Evolutionary conservation across 148 eudicot genomes (phyloP).

Genomic region (Camellia japonica): DNA sequence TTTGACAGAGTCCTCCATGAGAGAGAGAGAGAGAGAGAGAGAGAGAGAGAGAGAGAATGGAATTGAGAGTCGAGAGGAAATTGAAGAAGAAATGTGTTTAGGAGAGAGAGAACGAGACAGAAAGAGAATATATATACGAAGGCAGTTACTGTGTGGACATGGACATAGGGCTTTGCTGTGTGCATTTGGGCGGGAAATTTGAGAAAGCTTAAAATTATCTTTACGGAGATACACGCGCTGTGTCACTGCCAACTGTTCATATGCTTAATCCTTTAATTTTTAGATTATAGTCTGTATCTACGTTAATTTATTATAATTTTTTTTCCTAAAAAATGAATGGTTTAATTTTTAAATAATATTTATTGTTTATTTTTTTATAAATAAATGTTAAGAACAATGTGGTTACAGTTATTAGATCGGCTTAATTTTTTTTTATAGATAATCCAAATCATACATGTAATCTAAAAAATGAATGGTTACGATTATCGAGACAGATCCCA

Average conservation of each 20-base stretch:
- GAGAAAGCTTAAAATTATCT: neutral
- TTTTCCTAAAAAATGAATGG: too few relatives aligned
- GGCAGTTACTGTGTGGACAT: neutral
- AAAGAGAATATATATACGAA: neutral
- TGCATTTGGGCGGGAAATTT: conserved; percentile 21
- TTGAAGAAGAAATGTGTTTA: neutral
- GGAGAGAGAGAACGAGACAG: neutral
- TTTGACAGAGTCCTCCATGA: conserved; percentile 50
- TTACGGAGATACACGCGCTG: neutral
- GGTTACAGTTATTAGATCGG: too few relatives aligned
- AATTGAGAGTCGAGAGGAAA: neutral
- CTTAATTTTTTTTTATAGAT: too few relatives aligned
- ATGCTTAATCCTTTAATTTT: too few relatives aligned
- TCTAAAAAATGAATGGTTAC: too few relatives aligned
- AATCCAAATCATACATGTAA: too few relatives aligned
- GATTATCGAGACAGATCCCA: too few relatives aligned
- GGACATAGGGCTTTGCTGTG: neutral
- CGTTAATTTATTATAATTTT: too few relatives aligned
- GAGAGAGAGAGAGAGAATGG: conserved; percentile 3
- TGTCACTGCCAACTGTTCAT: neutral
- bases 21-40: neutral
- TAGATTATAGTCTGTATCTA: too few relatives aligned
- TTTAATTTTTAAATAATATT: too few relatives aligned
- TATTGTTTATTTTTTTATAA: too few relatives aligned
- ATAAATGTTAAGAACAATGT: too few relatives aligned